Evolutionary conservation across 2,329 filamentous ascomycete genomes (phyloP), one percentile per base, ranked within the genome.

Genomic region (Grosmannia clavigera): DNA sequence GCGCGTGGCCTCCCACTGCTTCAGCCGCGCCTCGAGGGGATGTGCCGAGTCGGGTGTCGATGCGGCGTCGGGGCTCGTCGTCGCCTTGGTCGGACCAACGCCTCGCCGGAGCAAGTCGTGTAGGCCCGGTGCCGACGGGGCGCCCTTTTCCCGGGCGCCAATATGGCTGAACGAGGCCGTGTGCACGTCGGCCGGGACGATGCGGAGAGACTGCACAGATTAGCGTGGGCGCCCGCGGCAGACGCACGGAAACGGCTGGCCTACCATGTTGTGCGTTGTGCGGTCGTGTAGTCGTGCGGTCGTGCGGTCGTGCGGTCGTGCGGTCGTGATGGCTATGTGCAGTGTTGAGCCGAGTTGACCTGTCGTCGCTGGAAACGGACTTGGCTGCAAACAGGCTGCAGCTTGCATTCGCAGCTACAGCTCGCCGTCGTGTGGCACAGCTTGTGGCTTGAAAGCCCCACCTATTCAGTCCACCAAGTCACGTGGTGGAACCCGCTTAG

Each of bases 81-180:
- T 71, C 58, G 76, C 71, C 61, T 79, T 73, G 66, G 74, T 71
- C 65, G 81, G 85, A 67, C 84, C 84, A 65, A 95, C 81, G 74
- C 92, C 91, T 64, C 86, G 79, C 70, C 94, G 92, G 67, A 99
- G 87, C 22, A 88, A 92, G 78, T 97, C 94, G 80, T 95, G 92
- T 65, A 97, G 80, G 67, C 92, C 92, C 0, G 92, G 92, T 19
- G 91, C 92, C 1, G 92, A 96, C 67, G 94, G 94, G 4, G 94
- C 94, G 60, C 82, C 84, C 67, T 81, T 80, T 65, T 80, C 81
- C 70, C 80, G 73, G 61, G 79, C 68, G 58, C 65, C 60, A 66
- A 79, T 76, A 76, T 88, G 86, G 68, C 78, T 80, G 75, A 83
- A 86, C 70, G 82, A 80, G 66, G 79, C 82, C 68, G 84, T 75